Conservation (phyloP, 2,329 filamentous ascomycete genomes). For the Zasmidium angulare region DNA sequence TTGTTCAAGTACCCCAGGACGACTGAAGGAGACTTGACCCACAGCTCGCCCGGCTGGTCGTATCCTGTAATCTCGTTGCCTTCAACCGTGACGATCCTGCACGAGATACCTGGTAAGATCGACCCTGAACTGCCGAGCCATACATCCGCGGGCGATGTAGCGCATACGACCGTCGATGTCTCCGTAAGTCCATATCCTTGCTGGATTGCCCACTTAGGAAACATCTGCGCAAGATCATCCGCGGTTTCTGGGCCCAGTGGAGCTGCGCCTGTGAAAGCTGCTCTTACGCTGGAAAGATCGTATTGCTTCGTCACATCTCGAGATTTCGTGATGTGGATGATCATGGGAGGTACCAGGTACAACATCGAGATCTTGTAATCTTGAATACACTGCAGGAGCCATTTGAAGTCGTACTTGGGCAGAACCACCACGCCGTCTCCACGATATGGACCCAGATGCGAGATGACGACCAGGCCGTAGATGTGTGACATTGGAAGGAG, state of each 20-base stretch:
- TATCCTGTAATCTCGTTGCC: slow-evolving; percentile 69
- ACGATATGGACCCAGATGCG: slow-evolving; percentile 63
- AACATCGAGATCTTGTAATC: slow-evolving; percentile 67
- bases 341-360: slow-evolving; percentile 75
- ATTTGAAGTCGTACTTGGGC: slow-evolving; percentile 71
- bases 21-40: slow-evolving; percentile 74
- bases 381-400: slow-evolving; percentile 64
- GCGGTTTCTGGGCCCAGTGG: slow-evolving; percentile 73
- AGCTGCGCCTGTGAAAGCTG: slow-evolving; percentile 73
- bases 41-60: slow-evolving; percentile 76
- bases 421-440: slow-evolving; percentile 74
- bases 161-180: slow-evolving; percentile 67
- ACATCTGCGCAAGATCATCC: slow-evolving; percentile 60
- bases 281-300: slow-evolving; percentile 67
- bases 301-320: slow-evolving; percentile 62
- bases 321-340: slow-evolving; percentile 72
- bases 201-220: slow-evolving; percentile 64
- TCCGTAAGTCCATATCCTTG: slow-evolving; percentile 74
- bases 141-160: slow-evolving; percentile 62
- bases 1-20: slow-evolving; percentile 86
- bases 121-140: slow-evolving; percentile 71
- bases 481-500: slow-evolving; percentile 82
- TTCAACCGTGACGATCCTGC: slow-evolving; percentile 66
- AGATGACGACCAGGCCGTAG: slow-evolving; percentile 72
- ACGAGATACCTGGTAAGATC: slow-evolving; percentile 64